Evolutionary conservation across 768 basidiomycete genomes (phyloP).

Genomic region (Boletus tomentosulus): DNA sequence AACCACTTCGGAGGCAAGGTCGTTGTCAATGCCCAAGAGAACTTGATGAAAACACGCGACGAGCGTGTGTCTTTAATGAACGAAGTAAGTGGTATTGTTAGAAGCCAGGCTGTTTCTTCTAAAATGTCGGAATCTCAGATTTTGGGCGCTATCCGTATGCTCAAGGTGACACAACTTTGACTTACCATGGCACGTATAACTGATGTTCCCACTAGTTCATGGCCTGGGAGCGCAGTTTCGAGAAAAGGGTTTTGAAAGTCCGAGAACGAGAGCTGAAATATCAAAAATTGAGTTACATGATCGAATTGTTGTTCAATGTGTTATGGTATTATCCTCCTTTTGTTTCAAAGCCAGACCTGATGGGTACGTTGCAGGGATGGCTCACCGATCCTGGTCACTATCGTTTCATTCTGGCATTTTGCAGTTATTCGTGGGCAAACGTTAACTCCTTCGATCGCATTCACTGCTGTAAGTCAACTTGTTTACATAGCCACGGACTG

Average conservation of each 20-base stretch:
- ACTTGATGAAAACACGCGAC: conserved; percentile 88
- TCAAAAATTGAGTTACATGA: conserved; percentile 81
- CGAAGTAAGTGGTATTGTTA: conserved; percentile 41
- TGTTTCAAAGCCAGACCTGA: not conserved
- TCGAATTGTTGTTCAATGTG: conserved; percentile 65
- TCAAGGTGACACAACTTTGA: conserved; percentile 46
- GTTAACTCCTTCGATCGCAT: conserved; percentile 81
- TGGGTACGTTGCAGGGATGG: conserved; percentile 30
- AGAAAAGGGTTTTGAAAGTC: conserved; percentile 64
- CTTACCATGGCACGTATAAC: not conserved
- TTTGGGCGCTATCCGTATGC: conserved; percentile 85
- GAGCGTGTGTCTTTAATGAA: conserved; percentile 92
- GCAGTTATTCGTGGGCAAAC: conserved; percentile 63
- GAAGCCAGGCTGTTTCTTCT: not conserved
- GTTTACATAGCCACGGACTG: not conserved
- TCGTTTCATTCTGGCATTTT: conserved; percentile 67
- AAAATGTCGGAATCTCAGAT: conserved; percentile 38
- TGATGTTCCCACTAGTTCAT: conserved; percentile 57
- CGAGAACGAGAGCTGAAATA: conserved; percentile 79
- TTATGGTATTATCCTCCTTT: conserved; percentile 41
- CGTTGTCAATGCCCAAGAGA: conserved; percentile 74
- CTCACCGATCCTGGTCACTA: conserved; percentile 54
- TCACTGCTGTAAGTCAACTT: conserved; percentile 52
- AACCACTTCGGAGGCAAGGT: conserved; percentile 84
- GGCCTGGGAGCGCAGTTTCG: conserved; percentile 93